Base-by-base conservation (phyloP, 2,329 filamentous ascomycete species). In the Curvularia spicifera region DNA sequence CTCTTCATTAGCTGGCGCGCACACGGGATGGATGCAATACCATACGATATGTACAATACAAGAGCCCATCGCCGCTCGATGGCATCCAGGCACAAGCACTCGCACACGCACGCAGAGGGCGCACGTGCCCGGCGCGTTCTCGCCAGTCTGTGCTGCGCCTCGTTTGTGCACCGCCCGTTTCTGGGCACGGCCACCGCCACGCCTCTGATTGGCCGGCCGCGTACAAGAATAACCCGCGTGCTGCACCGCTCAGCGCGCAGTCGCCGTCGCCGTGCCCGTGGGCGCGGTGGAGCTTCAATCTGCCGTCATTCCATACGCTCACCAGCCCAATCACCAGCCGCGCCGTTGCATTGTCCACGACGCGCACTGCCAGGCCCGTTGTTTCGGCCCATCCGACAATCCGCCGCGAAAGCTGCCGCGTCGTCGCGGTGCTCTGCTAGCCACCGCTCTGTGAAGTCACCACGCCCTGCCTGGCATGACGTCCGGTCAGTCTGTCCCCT, bases 381-480 rank as follows among this genome's bases (percentile, higher is more conserved):
- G 55, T 53, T 35, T 53, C 50, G 50, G 46, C 54, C 42, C 24
- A 28, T 29, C 22, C 44, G 43, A 46, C 37, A 28, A 46, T 26
- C 45, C 45, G 39, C 51, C 51, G 45, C 43, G 26, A 50, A 22
- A 33, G 40, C 51, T 22, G 56, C 51, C 22, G 29, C 22, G 44
- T 55, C 56, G 56, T 54, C 51, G 56, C 51, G 51, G 33, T 22
- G 37, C 22, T 20, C 12, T 20, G 42, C 26, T n/a, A 42, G 15
- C 37, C 28, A 33, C 45, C 26, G 45, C 51, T 35, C 13, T 40
- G 35, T 31, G 8, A 31, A 31, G 28, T 18, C 53, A 54, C 52
- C 49, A 42, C 51, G 53, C 54, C 52, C 10, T 46, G 43, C 22
- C 56, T 63, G 60, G 37, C 60, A 70, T 70, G 67, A 57, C 64